Evolutionary conservation across 2,329 filamentous ascomycete genomes (phyloP).

Genomic region (Neofusicoccum laricinum): DNA sequence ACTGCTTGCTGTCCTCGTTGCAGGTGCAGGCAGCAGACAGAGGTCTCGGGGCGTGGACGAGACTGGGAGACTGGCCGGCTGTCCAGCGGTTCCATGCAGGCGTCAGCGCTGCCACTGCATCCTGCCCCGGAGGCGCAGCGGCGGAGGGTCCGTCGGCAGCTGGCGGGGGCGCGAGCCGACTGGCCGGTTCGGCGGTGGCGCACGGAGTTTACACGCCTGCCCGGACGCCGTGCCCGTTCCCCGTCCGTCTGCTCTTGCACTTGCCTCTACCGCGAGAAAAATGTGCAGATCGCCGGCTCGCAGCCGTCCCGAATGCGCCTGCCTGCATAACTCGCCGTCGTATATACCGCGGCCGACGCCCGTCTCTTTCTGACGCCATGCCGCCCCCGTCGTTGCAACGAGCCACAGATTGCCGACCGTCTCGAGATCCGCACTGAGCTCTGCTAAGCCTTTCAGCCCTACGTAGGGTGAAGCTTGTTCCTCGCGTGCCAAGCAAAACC

Average conservation of each 20-base stretch:
- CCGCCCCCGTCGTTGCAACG: background rate
- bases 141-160: background rate
- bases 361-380: background rate
- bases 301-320: background rate
- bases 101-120: no score
- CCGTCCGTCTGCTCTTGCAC: background rate
- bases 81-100: no score
- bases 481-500: background rate
- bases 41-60: no score
- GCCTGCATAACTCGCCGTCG: background rate
- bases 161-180: background rate
- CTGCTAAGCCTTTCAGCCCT: conserved; percentile 14
- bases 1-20: no score
- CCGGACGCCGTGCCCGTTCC: background rate
- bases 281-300: background rate
- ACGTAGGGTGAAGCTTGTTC: background rate
- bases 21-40: no score
- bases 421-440: background rate
- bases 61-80: no score
- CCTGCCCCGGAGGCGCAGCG: no score
- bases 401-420: background rate
- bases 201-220: background rate
- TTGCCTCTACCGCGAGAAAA: background rate
- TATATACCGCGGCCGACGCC: background rate
- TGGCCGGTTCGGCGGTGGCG: background rate